Evolutionary conservation across 768 basidiomycete species (phyloP), one percentile per base, ranked within the genome.

Genomic region (Kwoniella mangroviensis): DNA sequence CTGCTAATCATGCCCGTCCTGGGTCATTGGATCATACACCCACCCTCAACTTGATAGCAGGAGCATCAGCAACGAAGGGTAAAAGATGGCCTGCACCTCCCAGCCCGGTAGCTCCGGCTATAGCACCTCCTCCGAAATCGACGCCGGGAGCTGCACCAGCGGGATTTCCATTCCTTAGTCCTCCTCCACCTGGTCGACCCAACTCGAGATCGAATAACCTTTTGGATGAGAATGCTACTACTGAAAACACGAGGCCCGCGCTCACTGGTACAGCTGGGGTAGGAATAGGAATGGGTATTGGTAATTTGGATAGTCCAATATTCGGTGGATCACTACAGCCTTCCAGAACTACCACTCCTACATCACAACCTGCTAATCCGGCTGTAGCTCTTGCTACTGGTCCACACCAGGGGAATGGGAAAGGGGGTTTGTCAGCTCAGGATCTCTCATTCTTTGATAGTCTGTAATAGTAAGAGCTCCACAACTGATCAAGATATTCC

Each of bases 371-470:
- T 26, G 22, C 52, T 9, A 9, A 26, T 15, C 0, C 34, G 64
- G 12, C 64, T 2, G 34, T 28, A 55, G 15, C 0, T 57, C 51
- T 22, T 12, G 34, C n/a, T 15, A 26, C n/a, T 21, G 43, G 11
- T 9, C 17, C 7, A 15, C 64, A 73, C 73, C 45, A 49, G 45
- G 45, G 15, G 1, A 19, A 19, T 49, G 77, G 75, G 22, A 82
- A 76, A n/a, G 88, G 89, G 13, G 90, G 90, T 4, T 81, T 93
- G 60, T 91, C 90, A 3, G 92, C 91, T 2, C 91, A 92, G 83
- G 93, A 93, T 86, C 81, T 93, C 62, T 92, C 90, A 19, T 94
- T 94, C 82, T 94, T 94, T 79, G 92, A 94, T 83, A 90, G 91
- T 43, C 76, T 90, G 41, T 91, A 81, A 81, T 7, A 34, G 34